Conservation (phyloP, 2,329 filamentous ascomycete species). For the Didymellaceae sp. region DNA sequence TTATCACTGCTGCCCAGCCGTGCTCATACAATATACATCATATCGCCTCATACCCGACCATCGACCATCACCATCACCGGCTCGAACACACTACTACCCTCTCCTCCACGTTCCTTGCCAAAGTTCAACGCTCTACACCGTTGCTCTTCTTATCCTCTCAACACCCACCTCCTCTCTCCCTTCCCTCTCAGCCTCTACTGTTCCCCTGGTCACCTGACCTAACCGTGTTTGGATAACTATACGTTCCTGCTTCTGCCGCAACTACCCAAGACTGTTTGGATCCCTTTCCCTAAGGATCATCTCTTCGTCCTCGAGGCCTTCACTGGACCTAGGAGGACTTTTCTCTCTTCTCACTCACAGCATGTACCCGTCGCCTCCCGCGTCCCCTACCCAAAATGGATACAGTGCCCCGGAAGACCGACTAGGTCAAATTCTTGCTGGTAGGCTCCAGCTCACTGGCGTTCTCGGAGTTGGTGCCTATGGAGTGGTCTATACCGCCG, state of each 20-base stretch:
- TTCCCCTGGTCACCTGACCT: conserved; percentile 32
- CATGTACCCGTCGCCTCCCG: conserved; percentile 60
- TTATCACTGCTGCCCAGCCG: conserved; percentile 47
- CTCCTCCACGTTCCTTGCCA: conserved; percentile 32
- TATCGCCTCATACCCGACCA: conserved; percentile 41
- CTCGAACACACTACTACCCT: conserved; percentile 26
- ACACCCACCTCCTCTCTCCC: conserved; percentile 15
- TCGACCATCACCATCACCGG: conserved; percentile 22
- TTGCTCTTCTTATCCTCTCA: conserved; percentile 21
- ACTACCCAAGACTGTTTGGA: conserved; percentile 15
- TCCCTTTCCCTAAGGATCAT: conserved; percentile 28
- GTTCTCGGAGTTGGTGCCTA: conserved; percentile 95
- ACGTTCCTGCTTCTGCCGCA: conserved; percentile 10
- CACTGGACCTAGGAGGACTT: conserved; percentile 50
- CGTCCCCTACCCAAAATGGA: conserved; percentile 55
- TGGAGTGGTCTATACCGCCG: conserved; percentile 90
- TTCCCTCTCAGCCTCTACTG: conserved; percentile 15
- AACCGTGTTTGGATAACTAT: conserved; percentile 22
- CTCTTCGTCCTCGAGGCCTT: conserved; percentile 49
- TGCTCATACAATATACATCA: conserved; percentile 47
- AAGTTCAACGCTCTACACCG: conserved; percentile 19
- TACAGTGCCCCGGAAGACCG: conserved; percentile 74
- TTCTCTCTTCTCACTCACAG: conserved; percentile 30
- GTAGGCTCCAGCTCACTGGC: conserved; percentile 79
- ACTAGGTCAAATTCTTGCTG: conserved; percentile 82